Evolutionary conservation across 345 rosid species (phyloP).

Genomic region (Bruguiera gymnorhiza): DNA sequence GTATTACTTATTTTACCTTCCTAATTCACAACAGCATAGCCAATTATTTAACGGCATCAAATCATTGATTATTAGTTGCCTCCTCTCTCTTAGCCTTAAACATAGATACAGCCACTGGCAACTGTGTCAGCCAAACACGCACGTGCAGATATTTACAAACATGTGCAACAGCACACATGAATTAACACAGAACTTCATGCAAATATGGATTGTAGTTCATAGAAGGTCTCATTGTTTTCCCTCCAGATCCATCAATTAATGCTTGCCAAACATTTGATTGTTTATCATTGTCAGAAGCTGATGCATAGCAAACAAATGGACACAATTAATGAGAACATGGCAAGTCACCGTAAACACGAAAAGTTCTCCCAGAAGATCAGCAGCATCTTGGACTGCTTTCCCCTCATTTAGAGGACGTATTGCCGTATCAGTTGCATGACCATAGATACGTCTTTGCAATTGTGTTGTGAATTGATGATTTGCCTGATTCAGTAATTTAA

Average conservation of each 20-base stretch:
- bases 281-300: background rate
- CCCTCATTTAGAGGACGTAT: conserved; percentile 88
- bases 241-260: background rate
- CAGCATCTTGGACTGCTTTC: conserved; percentile 97
- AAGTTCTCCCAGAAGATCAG: conserved; percentile 80
- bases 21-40: background rate
- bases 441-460: conserved; percentile 69
- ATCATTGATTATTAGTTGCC: background rate
- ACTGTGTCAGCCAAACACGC: background rate
- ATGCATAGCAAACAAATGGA: background rate
- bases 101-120: too few species aligned
- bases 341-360: conserved; percentile 68
- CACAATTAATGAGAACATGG: background rate
- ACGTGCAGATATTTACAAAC: background rate
- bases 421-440: conserved; percentile 81
- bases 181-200: background rate
- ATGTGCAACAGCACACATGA: background rate
- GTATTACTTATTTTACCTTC: background rate
- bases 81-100: too few species aligned
- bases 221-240: background rate
- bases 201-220: too few species aligned
- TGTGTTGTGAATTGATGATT: conserved; percentile 73
- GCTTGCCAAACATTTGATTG: background rate
- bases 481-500: conserved; percentile 37
- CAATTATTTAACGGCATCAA: background rate